Base-by-base conservation (phyloP, 805 yeast species). In the Yarrowia sp. region DNA sequence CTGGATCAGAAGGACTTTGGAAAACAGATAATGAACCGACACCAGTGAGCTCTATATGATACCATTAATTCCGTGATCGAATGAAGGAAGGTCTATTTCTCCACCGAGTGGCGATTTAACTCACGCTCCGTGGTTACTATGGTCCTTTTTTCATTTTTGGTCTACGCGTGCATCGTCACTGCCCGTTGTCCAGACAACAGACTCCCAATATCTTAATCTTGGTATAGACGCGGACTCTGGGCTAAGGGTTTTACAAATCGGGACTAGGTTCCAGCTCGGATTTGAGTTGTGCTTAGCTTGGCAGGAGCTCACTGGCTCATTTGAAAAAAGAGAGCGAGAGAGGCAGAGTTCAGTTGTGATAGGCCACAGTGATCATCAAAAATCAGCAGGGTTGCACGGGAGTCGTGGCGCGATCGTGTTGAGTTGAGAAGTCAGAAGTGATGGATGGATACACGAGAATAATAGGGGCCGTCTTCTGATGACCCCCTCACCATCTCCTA, bases 31-130 rank as follows among this genome's bases (percentile, higher is more conserved):
- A 14, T 3, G 32, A 8, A 24, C 48, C 6, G 24, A 44, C 12
- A 24, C 49, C 16, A 38, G 43, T 38, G 24, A 38, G 14, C 24
- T 11, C 38, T 38, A 48, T 19, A 26, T 8, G 54, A 32, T 48
- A 48, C 32, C 14, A 32, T 9, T 19, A 16, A 7, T 24, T n/a
- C 11, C 28, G 26, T 4, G 33, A 10, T 33, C 51, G 5, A 11
- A 17, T 28, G 49, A 33, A 44, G 26, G 52, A 46, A 46, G 10
- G 52, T 30, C 52, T 36, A 46, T 12, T 10, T 38, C 30, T 48
- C 26, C 17, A 19, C 54, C 54, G 54, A 48, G 54, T 48, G 54
- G 54, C 54, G 54, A 19, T 48, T 48, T 48, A 48, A 32, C 54
- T 48, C 54, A 19, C 52, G n/a, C 52, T 48, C 30, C 12, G 52